Percentiles rank a stretch among this genome's conserved stretches.
Evolutionary conservation across 192 early-diverging fungal species (phyloP).

Genomic region (Ambispora gerdemannii): DNA sequence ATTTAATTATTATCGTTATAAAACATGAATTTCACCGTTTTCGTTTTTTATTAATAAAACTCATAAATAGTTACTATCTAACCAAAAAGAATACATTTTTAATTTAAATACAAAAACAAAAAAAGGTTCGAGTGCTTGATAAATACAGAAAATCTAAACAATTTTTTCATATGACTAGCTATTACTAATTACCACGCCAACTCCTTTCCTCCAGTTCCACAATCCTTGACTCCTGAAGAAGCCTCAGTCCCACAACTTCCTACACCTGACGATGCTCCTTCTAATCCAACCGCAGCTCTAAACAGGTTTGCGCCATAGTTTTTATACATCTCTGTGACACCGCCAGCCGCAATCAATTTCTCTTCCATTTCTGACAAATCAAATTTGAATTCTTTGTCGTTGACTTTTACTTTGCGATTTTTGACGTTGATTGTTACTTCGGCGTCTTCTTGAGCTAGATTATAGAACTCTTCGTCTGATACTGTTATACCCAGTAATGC

Average conservation of each 20-base stretch:
- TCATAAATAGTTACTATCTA: too few species aligned
- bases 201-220: slow-evolving; percentile 20
- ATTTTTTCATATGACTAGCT: background rate
- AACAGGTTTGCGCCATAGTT: slow-evolving; percentile 71
- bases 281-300: slow-evolving; percentile 67
- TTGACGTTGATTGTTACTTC: slow-evolving; percentile 69
- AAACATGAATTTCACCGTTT: too few species aligned
- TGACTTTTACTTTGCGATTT: slow-evolving; percentile 60
- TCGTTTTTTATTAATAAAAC: too few species aligned
- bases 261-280: slow-evolving; percentile 18
- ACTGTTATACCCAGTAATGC: slow-evolving; percentile 74
- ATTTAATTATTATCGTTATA: too few species aligned
- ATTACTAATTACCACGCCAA: slow-evolving; percentile 26
- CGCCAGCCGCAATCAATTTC: slow-evolving; percentile 67
- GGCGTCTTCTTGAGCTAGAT: slow-evolving; percentile 67
- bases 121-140: too few species aligned
- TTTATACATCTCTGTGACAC: slow-evolving; percentile 78
- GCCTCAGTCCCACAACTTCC: slow-evolving; percentile 35
- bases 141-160: background rate
- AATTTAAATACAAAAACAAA: too few species aligned
- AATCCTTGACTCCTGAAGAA: background rate
- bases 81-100: too few species aligned
- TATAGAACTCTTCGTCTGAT: slow-evolving; percentile 72
- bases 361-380: slow-evolving; percentile 71
- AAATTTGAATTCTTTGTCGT: slow-evolving; percentile 57